Conservation (phyloP, 208 protist species). For the Endotrypanum monterogeii region DNA sequence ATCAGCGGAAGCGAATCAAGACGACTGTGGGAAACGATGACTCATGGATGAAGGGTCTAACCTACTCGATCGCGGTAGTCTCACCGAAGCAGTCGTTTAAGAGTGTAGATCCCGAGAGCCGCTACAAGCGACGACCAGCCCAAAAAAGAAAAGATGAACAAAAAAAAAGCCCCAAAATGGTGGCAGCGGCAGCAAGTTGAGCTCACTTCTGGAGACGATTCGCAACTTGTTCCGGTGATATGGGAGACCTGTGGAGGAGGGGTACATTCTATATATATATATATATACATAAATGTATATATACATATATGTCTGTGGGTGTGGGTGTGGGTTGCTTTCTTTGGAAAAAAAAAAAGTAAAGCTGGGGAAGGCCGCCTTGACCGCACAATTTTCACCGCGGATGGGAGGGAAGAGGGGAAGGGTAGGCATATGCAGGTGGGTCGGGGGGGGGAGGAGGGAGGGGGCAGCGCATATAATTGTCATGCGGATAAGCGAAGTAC, state of each 20-base stretch:
- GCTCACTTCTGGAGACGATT: conserved; percentile 22
- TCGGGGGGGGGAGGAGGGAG: too few species aligned
- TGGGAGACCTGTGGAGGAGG: not conserved
- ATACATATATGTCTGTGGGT: too few species aligned
- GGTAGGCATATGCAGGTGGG: too few species aligned
- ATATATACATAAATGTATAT: not conserved
- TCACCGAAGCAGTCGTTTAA: conserved; percentile 31
- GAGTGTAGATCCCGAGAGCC: conserved; percentile 9
- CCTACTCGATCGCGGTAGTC: conserved; percentile 43
- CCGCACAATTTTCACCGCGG: too few species aligned
- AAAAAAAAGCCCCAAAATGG: not conserved
- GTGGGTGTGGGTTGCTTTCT: too few species aligned
- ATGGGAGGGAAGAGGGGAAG: too few species aligned
- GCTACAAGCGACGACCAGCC: conserved; percentile 36
- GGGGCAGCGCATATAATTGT: too few species aligned
- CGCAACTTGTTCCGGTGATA: conserved; percentile 29
- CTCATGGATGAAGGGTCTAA: conserved; percentile 39
- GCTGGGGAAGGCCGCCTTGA: too few species aligned
- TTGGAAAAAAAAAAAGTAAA: too few species aligned
- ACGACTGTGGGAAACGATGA: conserved; percentile 48
- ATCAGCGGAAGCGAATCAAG: conserved; percentile 29
- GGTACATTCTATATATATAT: too few species aligned
- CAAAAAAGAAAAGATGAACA: not conserved
- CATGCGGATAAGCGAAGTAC: too few species aligned
- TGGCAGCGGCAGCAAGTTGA: conserved; percentile 13